A percentile compares a stretch with the other conserved stretches of the same genome.
Conservation (phyloP, 208 protist genomes). For the Leishmania martiniquensis region DNA sequence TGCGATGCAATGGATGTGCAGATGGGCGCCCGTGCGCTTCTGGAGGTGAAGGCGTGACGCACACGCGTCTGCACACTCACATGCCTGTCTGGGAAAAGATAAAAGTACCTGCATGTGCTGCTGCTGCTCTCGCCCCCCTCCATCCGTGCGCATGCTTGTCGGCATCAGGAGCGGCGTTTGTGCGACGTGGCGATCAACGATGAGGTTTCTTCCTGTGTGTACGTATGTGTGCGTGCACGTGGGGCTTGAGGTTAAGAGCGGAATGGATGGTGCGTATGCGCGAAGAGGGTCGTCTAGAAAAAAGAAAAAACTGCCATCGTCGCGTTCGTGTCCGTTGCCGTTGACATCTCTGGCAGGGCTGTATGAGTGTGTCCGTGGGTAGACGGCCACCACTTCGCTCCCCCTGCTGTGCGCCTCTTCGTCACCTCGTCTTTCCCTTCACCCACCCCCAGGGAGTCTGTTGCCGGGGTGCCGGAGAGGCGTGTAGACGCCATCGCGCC, state of each 20-base stretch:
- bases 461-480: neutral
- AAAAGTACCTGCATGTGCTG: neutral
- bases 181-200: neutral
- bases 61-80: neutral
- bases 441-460: neutral
- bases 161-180: neutral
- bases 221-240: slow-evolving; percentile 8
- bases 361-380: neutral
- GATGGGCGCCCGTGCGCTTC: neutral
- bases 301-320: neutral
- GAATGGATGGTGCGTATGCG: neutral
- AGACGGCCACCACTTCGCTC: neutral
- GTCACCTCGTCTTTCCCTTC: neutral
- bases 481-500: neutral
- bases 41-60: neutral
- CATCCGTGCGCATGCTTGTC: neutral
- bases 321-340: neutral
- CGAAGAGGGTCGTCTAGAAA: neutral
- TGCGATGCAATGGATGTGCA: neutral
- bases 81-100: neutral
- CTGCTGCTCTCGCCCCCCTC: neutral
- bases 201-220: neutral
- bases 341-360: neutral
- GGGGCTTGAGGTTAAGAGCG: neutral
- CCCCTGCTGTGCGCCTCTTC: neutral